These are phyloP conservation scores for Ophiocordyceps camponoti-saundersi DNA, from an alignment of 2,329 filamentous ascomycete genomes.

Conservation along the genomic window DNA sequence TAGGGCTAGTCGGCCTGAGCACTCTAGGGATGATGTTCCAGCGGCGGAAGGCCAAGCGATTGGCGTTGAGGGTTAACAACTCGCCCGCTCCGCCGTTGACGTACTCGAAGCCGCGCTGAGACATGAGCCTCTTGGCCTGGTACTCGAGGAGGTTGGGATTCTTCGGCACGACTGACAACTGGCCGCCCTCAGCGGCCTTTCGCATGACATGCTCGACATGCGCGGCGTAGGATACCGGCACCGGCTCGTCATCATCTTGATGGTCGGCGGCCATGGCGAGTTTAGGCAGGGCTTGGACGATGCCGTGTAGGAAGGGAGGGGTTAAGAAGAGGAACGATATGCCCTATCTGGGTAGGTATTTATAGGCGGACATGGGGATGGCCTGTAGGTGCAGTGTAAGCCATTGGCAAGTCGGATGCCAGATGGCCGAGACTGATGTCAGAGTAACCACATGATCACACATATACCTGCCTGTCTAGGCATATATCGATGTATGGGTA, in stretches of 20 bases:
- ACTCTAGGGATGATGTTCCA: slow-evolving; percentile 35
- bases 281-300: neutral
- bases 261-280: slow-evolving; percentile 1
- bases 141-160: slow-evolving; percentile 38
- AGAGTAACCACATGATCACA: too few relatives aligned
- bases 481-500: too few relatives aligned
- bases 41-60: slow-evolving; percentile 37
- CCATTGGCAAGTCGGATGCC: too few relatives aligned
- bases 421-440: too few relatives aligned
- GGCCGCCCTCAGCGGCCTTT: slow-evolving; percentile 29
- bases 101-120: slow-evolving; percentile 36
- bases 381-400: too few relatives aligned
- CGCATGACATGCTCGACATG: slow-evolving; percentile 31
- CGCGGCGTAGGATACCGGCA: slow-evolving; percentile 17
- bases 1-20: slow-evolving; percentile 22
- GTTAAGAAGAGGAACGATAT: neutral
- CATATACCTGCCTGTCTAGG: too few relatives aligned
- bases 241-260: slow-evolving; percentile 4
- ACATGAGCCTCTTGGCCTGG: slow-evolving; percentile 32
- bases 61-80: slow-evolving; percentile 41
- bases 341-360: too few relatives aligned
- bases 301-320: neutral
- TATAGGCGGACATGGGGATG: too few relatives aligned
- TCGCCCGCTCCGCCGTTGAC: slow-evolving; percentile 46
- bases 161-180: slow-evolving; percentile 36